Base-by-base conservation (phyloP, 495 filamentous ascomycete species). In the Talaromyces adpressus region DNA sequence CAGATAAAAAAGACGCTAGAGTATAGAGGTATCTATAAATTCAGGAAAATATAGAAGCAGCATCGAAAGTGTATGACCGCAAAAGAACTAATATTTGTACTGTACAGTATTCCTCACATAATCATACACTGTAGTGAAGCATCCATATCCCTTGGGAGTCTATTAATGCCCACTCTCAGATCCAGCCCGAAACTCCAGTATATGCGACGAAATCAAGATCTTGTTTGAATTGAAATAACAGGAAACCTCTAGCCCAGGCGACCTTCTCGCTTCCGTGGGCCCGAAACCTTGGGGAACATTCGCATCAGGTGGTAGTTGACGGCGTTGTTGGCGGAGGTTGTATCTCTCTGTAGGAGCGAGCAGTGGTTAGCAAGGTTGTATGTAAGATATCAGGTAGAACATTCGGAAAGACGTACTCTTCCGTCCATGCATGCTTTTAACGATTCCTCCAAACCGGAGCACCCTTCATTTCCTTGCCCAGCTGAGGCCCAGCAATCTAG, bases 271-370 rank as follows among this genome's bases (percentile, higher is more conserved):
- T 93, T 96, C 68, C 85, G 84, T 7, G 87, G 86, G 1, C 84
- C 84, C 53, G 81, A 78, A 34, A 98, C 87, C 71, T 87, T 89
- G 6, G 90, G 87, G 71, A 95, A 92, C 79, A 98, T 87, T 65
- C 94, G 84, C 69, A 84, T 83, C 45, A 98, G 76, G 75, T 97
- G 93, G 82, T 96, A 96, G 78, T 98, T 98, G 83, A 98, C 93
- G 62, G 86, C 89, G 79, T 89, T 96, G 81, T 84, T 88, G 74
- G 85, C 83, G 69, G 82, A 77, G n/a, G 80, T 74, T 66, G 82
- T 80, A 39, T 87, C 77, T 81, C 81, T 87, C 82, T 92, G 71
- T 65, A 54, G 36, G 6, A 57, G 52, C 47, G 11, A 49, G 34
- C 4, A 53, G 32, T 20, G 16, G 1, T 49, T 14, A 57, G 59